Base-by-base conservation (phyloP, 371 early-diverging fungal species). In the Mortierella sp. region DNA sequence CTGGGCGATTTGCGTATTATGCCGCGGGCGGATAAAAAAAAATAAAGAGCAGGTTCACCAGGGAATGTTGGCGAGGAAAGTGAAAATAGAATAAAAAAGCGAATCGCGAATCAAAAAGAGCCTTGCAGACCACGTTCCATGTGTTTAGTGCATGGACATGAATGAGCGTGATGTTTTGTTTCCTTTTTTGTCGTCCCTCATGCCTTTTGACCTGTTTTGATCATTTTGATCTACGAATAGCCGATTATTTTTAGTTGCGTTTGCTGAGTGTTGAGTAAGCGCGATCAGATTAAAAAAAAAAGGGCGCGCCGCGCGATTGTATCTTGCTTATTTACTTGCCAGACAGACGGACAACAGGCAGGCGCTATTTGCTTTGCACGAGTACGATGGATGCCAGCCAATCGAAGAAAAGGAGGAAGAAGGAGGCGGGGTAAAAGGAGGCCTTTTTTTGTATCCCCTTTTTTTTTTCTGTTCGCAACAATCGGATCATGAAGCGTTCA, bases 1-100 rank as follows among this genome's bases (percentile, higher is more conserved):
- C 80, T 29, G 80, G 80, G 26, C 70, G 80, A 11, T 80, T 61
- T 50, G 80, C 80, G 7, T 80, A 80, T 26, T 76, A 72, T 63
- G 80, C 80, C 19, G 80, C 80, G 13, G 80, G 80, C 16, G 80
- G 80, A 76, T 80, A 63, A 39, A 39, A n/a, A 44, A 0, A 11
- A 29, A 29, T 26, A 53, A 53, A 24, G 9, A 53, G n/a, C n/a
- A n/a, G n/a, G n/a, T n/a, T n/a, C n/a, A n/a, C n/a, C n/a, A n/a
- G n/a, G n/a, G n/a, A n/a, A n/a, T n/a, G n/a, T n/a, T n/a, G n/a
- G n/a, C n/a, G n/a, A n/a, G n/a, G n/a, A n/a, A n/a, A n/a, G n/a
- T n/a, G n/a, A 26, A 53, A 26, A 10, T 10, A 24, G 0, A 29
- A 31, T 16, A 55, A 58, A 52, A 69, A 39, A 34, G n/a, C 47